Percentiles rank a stretch among this genome's conserved stretches.
phyloP scores from a whole-genome alignment of 768 basidiomycete species.

The Russula emetica region DNA sequence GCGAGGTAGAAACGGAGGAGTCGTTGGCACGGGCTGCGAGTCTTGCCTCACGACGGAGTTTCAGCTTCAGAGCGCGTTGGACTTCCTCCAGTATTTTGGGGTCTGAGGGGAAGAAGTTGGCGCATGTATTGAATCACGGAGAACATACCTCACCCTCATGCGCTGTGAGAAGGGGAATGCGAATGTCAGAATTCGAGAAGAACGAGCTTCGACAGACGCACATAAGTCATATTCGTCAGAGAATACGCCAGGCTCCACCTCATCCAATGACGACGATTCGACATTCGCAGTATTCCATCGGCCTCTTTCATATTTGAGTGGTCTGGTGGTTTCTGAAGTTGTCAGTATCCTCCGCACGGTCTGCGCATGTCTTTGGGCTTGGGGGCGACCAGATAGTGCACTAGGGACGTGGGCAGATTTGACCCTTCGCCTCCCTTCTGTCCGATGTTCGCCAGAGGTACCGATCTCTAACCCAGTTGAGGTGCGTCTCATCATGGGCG shows the following conservation, averaged over 20 bases:
- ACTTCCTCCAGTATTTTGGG: conserved; percentile 79
- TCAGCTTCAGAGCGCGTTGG: conserved; percentile 66
- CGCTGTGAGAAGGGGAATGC: conserved; percentile 41
- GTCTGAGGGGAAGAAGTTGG: conserved; percentile 42
- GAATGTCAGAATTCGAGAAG: background rate
- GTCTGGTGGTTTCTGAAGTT: conserved; percentile 12
- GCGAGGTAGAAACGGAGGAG: conserved; percentile 30
- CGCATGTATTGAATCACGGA: conserved; percentile 14
- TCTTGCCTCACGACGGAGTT: conserved; percentile 71
- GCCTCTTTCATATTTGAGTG: conserved; percentile 20
- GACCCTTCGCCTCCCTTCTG: conserved; percentile 34
- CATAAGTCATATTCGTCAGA: conserved; percentile 77
- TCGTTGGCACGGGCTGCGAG: conserved; percentile 32
- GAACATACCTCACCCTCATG: conserved; percentile 59
- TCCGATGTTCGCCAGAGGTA: conserved; percentile 17
- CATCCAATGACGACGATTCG: conserved; percentile 25
- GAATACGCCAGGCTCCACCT: conserved; percentile 37
- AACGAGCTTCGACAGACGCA: conserved; percentile 40
- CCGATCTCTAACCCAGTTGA: conserved; percentile 16
- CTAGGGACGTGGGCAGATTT: conserved; percentile 31
- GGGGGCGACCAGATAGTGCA: conserved; percentile 9
- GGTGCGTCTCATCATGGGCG: conserved; percentile 27
- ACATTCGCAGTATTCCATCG: conserved; percentile 8
- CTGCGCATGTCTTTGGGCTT: conserved; percentile 19
- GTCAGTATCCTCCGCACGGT: conserved; percentile 26